Percentiles rank a stretch among this genome's conserved stretches.
phyloP scores from a whole-genome alignment of 73 alveolate genomes.

The Paramecium sonneborni region DNA sequence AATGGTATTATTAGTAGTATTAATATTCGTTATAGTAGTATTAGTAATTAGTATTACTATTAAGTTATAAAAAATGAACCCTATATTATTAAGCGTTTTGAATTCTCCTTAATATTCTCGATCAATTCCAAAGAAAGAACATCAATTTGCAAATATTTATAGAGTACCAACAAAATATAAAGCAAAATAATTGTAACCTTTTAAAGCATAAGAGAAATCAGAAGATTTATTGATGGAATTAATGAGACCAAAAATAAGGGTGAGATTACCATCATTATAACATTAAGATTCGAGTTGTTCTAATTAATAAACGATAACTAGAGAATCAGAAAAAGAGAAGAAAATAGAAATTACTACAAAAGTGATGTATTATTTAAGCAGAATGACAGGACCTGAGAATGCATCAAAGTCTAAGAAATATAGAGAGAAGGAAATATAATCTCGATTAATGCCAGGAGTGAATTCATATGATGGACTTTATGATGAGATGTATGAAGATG shows the following conservation, averaged over 20 bases:
- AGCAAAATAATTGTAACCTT: background rate
- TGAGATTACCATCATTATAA: background rate
- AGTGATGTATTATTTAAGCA: background rate
- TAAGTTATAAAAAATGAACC: background rate
- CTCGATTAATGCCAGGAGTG: constrained; percentile 19
- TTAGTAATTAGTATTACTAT: too few species aligned
- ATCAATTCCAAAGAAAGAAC: background rate
- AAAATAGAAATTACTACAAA: background rate
- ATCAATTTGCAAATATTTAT: background rate
- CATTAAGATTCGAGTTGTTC: background rate
- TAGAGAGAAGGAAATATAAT: background rate
- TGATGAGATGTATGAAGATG: constrained; percentile 17
- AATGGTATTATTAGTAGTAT: too few species aligned
- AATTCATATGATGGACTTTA: constrained; percentile 7
- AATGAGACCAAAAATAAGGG: background rate
- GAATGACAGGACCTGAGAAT: constrained; percentile 35
- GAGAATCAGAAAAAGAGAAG: background rate
- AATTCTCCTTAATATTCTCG: constrained; percentile 1
- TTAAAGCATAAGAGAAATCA: background rate
- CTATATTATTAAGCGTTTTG: background rate
- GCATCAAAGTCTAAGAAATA: constrained; percentile 20
- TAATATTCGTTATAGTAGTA: too few species aligned
- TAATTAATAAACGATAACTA: background rate
- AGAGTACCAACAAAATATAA: background rate
- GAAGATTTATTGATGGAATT: background rate